Conservation (phyloP, 2,329 filamentous ascomycete species). For the Incumbomyces lentus region DNA sequence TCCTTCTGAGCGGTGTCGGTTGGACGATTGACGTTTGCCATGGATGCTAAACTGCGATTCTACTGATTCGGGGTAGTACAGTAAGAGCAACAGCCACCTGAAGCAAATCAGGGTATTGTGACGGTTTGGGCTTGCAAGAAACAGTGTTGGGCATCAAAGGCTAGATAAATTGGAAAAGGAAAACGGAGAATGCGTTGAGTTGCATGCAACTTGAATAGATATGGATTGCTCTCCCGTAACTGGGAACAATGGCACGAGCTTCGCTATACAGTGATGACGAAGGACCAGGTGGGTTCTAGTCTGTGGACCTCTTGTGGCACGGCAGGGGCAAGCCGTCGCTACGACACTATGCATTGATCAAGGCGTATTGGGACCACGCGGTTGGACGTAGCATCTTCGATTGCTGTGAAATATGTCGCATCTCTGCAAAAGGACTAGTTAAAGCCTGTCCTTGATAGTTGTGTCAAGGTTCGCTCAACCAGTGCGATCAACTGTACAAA, state of each 20-base stretch:
- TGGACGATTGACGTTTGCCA: constrained; percentile 55
- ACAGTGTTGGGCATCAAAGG: background rate
- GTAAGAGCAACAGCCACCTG: too few relatives aligned
- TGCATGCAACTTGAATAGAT: background rate
- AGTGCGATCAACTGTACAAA: too few relatives aligned
- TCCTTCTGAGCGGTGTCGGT: constrained; percentile 67
- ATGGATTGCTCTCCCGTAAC: background rate
- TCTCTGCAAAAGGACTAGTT: too few relatives aligned
- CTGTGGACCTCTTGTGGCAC: background rate
- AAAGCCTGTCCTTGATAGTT: too few relatives aligned
- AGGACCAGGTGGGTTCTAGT: too few relatives aligned
- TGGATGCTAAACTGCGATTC: background rate
- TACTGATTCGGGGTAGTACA: too few relatives aligned
- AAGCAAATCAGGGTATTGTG: background rate
- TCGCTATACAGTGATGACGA: background rate
- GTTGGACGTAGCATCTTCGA: too few relatives aligned
- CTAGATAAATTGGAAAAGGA: background rate
- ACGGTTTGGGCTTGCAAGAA: constrained; percentile 1
- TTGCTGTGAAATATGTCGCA: too few relatives aligned
- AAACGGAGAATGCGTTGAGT: background rate
- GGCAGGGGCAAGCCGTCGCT: constrained; percentile 1
- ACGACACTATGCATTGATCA: too few relatives aligned
- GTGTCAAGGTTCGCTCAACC: too few relatives aligned
- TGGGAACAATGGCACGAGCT: background rate
- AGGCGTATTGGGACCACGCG: too few relatives aligned